A percentile compares a stretch with the other conserved stretches of the same genome.
These are phyloP conservation scores for Neofusicoccum ribis DNA, from an alignment of 2,329 filamentous ascomycete genomes.

Conservation along the genomic window DNA sequence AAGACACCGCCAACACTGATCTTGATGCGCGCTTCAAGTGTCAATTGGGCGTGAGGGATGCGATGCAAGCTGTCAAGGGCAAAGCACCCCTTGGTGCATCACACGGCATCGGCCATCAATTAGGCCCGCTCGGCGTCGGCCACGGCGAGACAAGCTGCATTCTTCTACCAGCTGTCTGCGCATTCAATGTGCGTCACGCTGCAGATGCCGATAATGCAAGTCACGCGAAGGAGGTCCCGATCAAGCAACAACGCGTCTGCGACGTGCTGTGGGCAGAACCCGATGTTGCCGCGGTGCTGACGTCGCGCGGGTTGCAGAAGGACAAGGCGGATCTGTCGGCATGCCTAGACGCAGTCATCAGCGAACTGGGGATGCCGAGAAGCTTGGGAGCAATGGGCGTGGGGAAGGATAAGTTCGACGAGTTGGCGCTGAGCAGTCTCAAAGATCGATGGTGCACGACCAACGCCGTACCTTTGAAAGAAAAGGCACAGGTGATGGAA, in stretches of 20 bases:
- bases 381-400: constrained; percentile 55
- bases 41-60: constrained; percentile 54
- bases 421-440: constrained; percentile 52
- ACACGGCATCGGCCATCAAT: constrained; percentile 47
- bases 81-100: constrained; percentile 43
- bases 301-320: constrained; percentile 25
- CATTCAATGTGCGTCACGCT: constrained; percentile 48
- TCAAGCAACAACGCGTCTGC: constrained; percentile 41
- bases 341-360: constrained; percentile 53
- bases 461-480: constrained; percentile 52
- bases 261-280: constrained; percentile 43
- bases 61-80: constrained; percentile 50
- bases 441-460: constrained; percentile 52
- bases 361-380: constrained; percentile 55
- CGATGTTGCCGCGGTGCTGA: constrained; percentile 40
- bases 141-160: constrained; percentile 63
- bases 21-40: constrained; percentile 48
- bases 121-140: constrained; percentile 56
- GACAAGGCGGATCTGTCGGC: constrained; percentile 50
- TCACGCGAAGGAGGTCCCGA: constrained; percentile 36
- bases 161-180: constrained; percentile 57
- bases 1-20: constrained; percentile 42
- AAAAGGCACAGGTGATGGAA: constrained; percentile 53
- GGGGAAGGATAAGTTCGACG: constrained; percentile 48
- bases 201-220: constrained; percentile 25